Evolutionary conservation across 192 early-diverging fungal species (phyloP).

Genomic region (Umbelopsis ramanniana): DNA sequence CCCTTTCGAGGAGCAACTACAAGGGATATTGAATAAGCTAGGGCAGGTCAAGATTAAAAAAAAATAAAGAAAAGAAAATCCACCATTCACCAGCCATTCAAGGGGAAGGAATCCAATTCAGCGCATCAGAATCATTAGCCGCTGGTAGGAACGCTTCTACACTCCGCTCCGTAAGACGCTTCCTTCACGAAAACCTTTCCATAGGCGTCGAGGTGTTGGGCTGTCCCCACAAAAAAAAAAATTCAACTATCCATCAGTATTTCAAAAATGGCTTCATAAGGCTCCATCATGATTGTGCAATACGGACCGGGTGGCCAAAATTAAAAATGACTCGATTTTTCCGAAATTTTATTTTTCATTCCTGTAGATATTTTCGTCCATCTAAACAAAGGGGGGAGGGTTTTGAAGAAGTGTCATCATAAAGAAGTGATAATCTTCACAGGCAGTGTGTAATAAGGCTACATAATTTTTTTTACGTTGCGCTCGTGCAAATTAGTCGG

Average conservation of each 20-base stretch:
- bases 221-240: neutral
- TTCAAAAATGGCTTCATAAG: neutral
- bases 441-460: neutral
- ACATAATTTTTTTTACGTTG: constrained; percentile 6
- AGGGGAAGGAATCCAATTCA: neutral
- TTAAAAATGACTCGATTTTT: constrained; percentile 9
- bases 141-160: neutral
- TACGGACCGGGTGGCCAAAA: neutral
- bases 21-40: no score
- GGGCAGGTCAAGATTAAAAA: no score
- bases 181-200: neutral
- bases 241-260: neutral
- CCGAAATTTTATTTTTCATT: constrained; percentile 2
- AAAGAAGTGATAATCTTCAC: constrained; percentile 22
- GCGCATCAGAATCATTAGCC: neutral
- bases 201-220: neutral
- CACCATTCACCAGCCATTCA: no score
- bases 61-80: no score
- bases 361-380: neutral
- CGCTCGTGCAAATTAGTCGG: constrained; percentile 25
- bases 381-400: neutral
- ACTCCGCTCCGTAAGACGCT: constrained; percentile 18
- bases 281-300: neutral
- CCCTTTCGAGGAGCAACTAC: no score
- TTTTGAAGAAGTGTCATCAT: neutral